These are phyloP conservation scores for Flaveria trinervia DNA, from an alignment of 129 eudicot species.

Conservation along the genomic window DNA sequence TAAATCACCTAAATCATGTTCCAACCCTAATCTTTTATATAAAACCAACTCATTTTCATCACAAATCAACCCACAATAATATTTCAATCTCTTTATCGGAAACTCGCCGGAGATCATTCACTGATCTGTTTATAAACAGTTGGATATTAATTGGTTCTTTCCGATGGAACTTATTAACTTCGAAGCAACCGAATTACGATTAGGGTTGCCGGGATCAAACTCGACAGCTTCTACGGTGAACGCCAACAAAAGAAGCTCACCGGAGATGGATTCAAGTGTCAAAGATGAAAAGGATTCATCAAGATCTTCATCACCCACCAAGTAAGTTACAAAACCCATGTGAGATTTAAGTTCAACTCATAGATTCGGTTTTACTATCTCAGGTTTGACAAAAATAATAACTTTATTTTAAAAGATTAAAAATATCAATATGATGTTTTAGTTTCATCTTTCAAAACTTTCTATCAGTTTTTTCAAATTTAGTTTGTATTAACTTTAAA, in stretches of 20 bases:
- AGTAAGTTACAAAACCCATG: constrained; percentile 47
- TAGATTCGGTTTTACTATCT: too few species aligned
- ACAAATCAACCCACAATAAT: constrained; percentile 26
- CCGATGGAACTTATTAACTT: constrained; percentile 44
- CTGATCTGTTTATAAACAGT: too few species aligned
- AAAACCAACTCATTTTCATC: constrained; percentile 21
- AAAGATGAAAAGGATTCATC: constrained; percentile 34
- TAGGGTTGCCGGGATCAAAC: constrained; percentile 64
- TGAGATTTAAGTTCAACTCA: background rate
- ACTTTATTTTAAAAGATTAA: too few species aligned
- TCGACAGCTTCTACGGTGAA: constrained; percentile 20
- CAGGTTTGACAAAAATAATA: too few species aligned
- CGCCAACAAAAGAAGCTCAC: constrained; percentile 55
- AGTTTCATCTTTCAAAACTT: too few species aligned
- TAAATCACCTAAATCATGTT: constrained; percentile 54
- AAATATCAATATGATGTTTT: too few species aligned
- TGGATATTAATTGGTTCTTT: background rate
- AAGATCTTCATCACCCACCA: constrained; percentile 55
- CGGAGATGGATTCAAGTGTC: constrained; percentile 45
- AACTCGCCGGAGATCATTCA: constrained; percentile 8
- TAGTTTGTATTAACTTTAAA: too few species aligned
- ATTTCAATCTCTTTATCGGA: constrained; percentile 9
- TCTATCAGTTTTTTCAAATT: too few species aligned
- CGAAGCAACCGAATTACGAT: constrained; percentile 62
- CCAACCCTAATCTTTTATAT: constrained; percentile 31